Percentiles rank a stretch among this genome's conserved stretches.
Evolutionary conservation across 176 grass and related monocot species (phyloP).

Genomic region (Melocanna baccifera): DNA sequence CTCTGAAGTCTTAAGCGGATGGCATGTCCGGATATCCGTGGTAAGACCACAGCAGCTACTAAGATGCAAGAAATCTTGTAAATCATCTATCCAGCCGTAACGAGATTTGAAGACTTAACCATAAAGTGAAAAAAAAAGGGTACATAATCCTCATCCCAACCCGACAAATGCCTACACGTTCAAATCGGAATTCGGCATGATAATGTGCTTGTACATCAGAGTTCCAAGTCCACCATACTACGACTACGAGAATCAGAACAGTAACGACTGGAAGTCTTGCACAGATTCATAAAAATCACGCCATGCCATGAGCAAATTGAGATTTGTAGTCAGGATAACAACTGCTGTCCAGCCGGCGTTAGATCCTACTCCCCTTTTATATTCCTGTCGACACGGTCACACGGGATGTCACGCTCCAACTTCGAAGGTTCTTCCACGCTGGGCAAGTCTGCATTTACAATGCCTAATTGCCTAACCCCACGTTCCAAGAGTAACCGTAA

Average conservation of each 20-base stretch:
- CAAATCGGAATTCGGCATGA: neutral
- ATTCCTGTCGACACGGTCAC: neutral
- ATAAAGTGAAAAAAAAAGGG: neutral
- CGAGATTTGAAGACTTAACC: neutral
- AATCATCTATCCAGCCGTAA: neutral
- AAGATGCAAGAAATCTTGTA: neutral
- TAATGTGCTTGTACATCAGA: neutral
- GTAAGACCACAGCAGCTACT: neutral
- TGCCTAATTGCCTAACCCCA: neutral
- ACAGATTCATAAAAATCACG: neutral
- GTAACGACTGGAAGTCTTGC: neutral
- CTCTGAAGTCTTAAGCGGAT: neutral
- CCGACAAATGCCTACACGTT: neutral
- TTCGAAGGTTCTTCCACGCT: neutral
- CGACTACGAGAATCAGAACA: neutral
- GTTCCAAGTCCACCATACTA: neutral
- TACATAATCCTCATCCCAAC: neutral
- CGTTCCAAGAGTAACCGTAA: neutral
- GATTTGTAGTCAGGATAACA: constrained; percentile 21
- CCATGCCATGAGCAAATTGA: constrained; percentile 31
- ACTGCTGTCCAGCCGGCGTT: neutral
- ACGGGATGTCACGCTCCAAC: neutral
- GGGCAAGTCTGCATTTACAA: neutral
- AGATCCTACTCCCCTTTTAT: neutral
- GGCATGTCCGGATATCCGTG: neutral